Base-by-base conservation (phyloP, 768 basidiomycete species). In the Lentinula raphanica region DNA sequence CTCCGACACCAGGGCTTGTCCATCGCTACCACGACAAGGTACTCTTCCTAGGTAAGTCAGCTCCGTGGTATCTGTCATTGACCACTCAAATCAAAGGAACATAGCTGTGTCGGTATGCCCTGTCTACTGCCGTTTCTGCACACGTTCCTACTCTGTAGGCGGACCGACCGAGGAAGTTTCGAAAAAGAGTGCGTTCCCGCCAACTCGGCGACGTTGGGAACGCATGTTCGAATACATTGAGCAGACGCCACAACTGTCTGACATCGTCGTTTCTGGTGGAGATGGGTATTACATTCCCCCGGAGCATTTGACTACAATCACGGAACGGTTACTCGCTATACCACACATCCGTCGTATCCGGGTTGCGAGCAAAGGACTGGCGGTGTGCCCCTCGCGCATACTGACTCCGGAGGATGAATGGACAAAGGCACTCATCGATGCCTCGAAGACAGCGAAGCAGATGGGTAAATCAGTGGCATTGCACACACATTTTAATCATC, bases 401-500 rank as follows among this genome's bases (percentile, higher is more conserved):
- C 19, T 45, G 7, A 45, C 44, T 12, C 23, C 44, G n/a, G 49
- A 36, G 19, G 39, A 25, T 13, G 29, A 42, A 45, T 63, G 62
- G 62, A 58, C 49, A 15, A 36, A 56, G 27, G 55, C 59, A 1
- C 19, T 65, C 56, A 60, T 60, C 39, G 44, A 56, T 1, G 58
- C 60, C 29, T 62, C 63, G 19, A 45, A 58, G 15, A 56, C 51
- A 29, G 63, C 56, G 25, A 59, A 50, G 48, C 54, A 39, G 32
- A 38, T 63, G 54, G 63, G 63, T 6, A 64, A 64, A 49, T 58
- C 61, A 9, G 62, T 62, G 19, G 62, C 63, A 19, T 23, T 64
- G 23, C 63, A 64, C 46, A 64, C 63, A 23, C 63, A 64, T 32
- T 64, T 64, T 53, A 64, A 64, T 31, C 63, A 64, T 27, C 63